Base-by-base conservation (phyloP, 2,329 filamentous ascomycete species). In the Malbranchea cinnamomea region DNA sequence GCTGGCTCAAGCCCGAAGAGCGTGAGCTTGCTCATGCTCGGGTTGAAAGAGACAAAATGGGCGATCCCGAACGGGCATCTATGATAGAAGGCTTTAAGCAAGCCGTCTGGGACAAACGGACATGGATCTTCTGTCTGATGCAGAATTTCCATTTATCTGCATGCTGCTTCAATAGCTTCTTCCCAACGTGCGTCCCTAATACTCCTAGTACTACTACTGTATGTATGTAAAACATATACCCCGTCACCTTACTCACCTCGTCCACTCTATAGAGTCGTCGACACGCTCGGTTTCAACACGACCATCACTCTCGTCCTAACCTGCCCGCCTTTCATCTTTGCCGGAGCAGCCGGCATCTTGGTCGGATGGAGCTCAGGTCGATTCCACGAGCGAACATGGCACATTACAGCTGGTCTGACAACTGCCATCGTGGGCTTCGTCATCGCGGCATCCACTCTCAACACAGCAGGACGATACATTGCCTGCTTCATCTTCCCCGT, bases 61-160 rank as follows among this genome's bases (percentile, higher is more conserved):
- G 58, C n/a, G 54, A 54, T 4, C 46, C 51, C 31, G 60, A 62
- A 16, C 61, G 62, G 23, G 57, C 54, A 4, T 62, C 53, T 4
- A 54, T 57, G 3, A 61, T 50, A 55, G 53, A 56, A 3, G 66
- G 67, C 3, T 53, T 69, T 17, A 59, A 59, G 41, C 56, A 64
- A 35, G 65, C 65, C 0, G 52, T 57, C 31, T 44, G 43, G 8
- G 67, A 71, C 35, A 62, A 59, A 39, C 55, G 63, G 30, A 59
- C 65, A 0, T 70, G 64, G 57, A 44, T 71, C 3, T 62, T 68
- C 37, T 60, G 58, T 4, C 49, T 68, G 20, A 68, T 69, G 64
- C 62, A 68, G 39, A 67, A 68, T 44, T 63, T 67, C 42, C 64
- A 70, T 42, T 47, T 68, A 8, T 62, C 60, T 1, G 63, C 65